Conservation (phyloP, 805 yeast species). For the Barnettozyma sp. region DNA sequence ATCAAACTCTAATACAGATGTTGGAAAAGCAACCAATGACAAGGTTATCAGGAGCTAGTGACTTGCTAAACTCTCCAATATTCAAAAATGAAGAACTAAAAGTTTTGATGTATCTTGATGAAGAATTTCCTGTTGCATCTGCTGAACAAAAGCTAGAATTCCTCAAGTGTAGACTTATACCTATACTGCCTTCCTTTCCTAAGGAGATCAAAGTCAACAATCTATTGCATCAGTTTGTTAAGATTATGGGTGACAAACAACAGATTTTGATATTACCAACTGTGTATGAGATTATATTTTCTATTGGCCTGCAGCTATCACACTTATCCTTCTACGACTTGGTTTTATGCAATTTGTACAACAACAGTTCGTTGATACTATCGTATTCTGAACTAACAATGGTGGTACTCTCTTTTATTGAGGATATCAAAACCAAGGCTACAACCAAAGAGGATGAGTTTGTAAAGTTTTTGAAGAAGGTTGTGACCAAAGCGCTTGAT, state of each 20-base stretch:
- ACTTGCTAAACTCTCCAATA: constrained; percentile 45
- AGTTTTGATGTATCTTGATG: constrained; percentile 11
- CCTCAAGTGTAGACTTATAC: constrained; percentile 6
- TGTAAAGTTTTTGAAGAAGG: constrained; percentile 38
- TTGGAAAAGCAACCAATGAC: constrained; percentile 51
- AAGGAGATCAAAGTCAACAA: constrained; percentile 38
- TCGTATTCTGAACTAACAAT: constrained; percentile 36
- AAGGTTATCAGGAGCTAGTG: constrained; percentile 49
- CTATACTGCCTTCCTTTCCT: constrained; percentile 7
- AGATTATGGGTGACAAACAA: constrained; percentile 35
- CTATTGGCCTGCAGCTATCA: constrained; percentile 57
- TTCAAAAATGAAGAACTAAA: constrained; percentile 7
- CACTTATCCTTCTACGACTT: constrained; percentile 72
- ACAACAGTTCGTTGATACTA: constrained; percentile 25
- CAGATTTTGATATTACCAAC: constrained; percentile 37
- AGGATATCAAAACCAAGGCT: constrained; percentile 40
- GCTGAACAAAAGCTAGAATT: constrained; percentile 7
- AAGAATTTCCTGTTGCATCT: constrained; percentile 8
- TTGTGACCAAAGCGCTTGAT: constrained; percentile 31
- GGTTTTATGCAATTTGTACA: constrained; percentile 38
- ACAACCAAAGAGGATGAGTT: constrained; percentile 41
- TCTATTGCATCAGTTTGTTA: constrained; percentile 62
- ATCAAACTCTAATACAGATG: constrained; percentile 42
- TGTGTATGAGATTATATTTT: constrained; percentile 49
- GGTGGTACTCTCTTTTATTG: constrained; percentile 42